Conservation (phyloP, 805 yeast genomes). For the Starmerella riodocensis region DNA sequence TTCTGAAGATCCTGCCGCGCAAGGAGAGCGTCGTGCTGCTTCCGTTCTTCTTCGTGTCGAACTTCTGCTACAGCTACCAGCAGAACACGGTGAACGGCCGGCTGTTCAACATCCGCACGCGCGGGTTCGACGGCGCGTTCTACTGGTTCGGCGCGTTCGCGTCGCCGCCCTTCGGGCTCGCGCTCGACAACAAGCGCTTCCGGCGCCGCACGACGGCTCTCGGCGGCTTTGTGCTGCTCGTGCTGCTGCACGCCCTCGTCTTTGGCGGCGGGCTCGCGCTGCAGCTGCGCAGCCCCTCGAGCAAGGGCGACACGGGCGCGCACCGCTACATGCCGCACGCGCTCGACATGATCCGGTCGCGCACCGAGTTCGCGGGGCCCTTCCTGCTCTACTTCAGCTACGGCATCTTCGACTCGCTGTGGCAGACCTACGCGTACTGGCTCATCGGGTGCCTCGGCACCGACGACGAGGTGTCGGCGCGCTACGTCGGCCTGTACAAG, state of each 20-base stretch:
- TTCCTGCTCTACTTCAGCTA: conserved; percentile 50
- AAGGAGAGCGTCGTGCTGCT: conserved; percentile 35
- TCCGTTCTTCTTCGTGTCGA: conserved; percentile 52
- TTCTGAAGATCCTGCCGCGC: conserved; percentile 32
- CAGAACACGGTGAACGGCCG: conserved; percentile 45
- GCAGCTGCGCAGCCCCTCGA: conserved; percentile 25
- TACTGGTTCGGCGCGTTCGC: conserved; percentile 51
- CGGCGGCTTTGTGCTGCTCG: conserved; percentile 31
- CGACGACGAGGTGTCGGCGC: conserved; percentile 39
- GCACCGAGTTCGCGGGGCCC: conserved; percentile 42
- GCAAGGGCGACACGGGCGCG: conserved; percentile 23
- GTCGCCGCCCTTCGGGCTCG: conserved; percentile 36
- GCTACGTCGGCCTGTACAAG: conserved; percentile 45
- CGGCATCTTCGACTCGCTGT: conserved; percentile 47
- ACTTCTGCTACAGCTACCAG: conserved; percentile 57
- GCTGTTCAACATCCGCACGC: conserved; percentile 43
- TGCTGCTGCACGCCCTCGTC: conserved; percentile 33
- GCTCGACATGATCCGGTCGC: conserved; percentile 33
- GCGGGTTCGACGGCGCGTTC: conserved; percentile 47
- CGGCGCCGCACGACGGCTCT: conserved; percentile 36
- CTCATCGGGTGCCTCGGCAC: conserved; percentile 38
- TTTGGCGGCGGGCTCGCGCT: conserved; percentile 50
- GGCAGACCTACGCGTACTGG: conserved; percentile 48
- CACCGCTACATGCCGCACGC: conserved; percentile 22
- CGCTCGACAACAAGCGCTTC: conserved; percentile 33